Percentiles rank a stretch among this genome's conserved stretches.
Evolutionary conservation across 2,329 filamentous ascomycete genomes (phyloP).

Genomic region (Aspergillus texensis): DNA sequence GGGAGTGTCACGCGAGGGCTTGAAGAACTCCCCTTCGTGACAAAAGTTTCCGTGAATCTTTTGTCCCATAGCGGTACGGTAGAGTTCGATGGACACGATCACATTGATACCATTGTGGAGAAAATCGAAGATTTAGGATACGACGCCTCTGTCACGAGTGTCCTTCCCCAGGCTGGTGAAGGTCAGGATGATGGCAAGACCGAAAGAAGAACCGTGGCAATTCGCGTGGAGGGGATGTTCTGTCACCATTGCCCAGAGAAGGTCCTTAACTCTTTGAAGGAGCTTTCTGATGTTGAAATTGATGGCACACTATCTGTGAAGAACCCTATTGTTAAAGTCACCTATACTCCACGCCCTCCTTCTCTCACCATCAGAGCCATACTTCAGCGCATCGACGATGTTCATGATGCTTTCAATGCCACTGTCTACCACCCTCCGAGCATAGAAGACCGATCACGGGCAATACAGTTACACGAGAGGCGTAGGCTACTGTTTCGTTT

Average conservation of each 20-base stretch:
- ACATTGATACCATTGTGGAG: conserved; percentile 49
- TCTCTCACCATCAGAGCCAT: conserved; percentile 75
- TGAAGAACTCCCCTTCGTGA: conserved; percentile 49
- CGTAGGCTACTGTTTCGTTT: conserved; percentile 70
- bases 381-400: conserved; percentile 65
- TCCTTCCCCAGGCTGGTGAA: conserved; percentile 33
- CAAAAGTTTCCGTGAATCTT: conserved; percentile 53
- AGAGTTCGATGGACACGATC: conserved; percentile 51
- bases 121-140: conserved; percentile 65
- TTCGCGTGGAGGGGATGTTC: conserved; percentile 72
- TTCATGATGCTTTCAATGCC: conserved; percentile 67
- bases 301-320: conserved; percentile 56
- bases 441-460: conserved; percentile 77
- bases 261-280: conserved; percentile 39
- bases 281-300: conserved; percentile 51
- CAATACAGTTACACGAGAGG: conserved; percentile 72
- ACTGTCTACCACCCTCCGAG: conserved; percentile 78
- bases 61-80: conserved; percentile 54
- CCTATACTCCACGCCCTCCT: conserved; percentile 70
- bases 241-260: conserved; percentile 69
- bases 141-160: conserved; percentile 61
- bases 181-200: conserved; percentile 20
- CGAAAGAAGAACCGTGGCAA: conserved; percentile 60
- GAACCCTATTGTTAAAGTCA: conserved; percentile 69
- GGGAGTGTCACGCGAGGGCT: conserved; percentile 52